Base-by-base conservation (phyloP, 495 filamentous ascomycete genomes). In the Aspergillus carlsbadensis region DNA sequence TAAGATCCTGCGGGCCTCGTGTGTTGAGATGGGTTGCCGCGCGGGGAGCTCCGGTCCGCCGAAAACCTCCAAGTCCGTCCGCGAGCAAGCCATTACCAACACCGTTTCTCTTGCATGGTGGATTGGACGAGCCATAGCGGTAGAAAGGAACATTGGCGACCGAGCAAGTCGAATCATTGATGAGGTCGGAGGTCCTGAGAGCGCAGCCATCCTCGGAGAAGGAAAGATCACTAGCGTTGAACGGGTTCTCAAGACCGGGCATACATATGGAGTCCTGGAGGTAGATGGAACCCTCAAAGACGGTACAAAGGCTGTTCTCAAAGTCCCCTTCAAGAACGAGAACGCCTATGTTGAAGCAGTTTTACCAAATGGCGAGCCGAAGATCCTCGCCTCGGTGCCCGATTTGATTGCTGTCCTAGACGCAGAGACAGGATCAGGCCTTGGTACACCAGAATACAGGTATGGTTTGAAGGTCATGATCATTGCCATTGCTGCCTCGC, bases 401-500 rank as follows among this genome's bases (percentile, higher is more conserved):
- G 85, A 87, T 59, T 65, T 88, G 1, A 84, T 88, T 54, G 68
- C 76, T 7, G 76, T 86, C 8, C 75, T 88, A 22, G 84, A 88
- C 54, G 74, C 78, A 7, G 78, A 79, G 52, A 84, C 80, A 29
- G 84, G 84, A 24, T 76, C 78, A 45, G 81, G 82, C 0, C 70
- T 88, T 2, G 85, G 84, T 6, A 80, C 82, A 6, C 78, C 82
- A 0, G 84, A 88, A 61, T 87, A 82, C 64, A 65, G 78, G 14
- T 87, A 84, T 56, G 84, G 84, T 0, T 61, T 85, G 40, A 66
- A 79, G 43, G 83, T 86, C 6, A 71, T 75, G 11, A 80, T 86
- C 0, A 63, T 85, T 10, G 82, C 77, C 2, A 80, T 87, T 49
- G 73, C 79, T 2, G 80, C 78, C 4, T 84, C 81, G 21, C 77